Evolutionary conservation across 345 rosid genomes (phyloP), one percentile per base, ranked within the genome.

Genomic region (Conringia planisiliqua): DNA sequence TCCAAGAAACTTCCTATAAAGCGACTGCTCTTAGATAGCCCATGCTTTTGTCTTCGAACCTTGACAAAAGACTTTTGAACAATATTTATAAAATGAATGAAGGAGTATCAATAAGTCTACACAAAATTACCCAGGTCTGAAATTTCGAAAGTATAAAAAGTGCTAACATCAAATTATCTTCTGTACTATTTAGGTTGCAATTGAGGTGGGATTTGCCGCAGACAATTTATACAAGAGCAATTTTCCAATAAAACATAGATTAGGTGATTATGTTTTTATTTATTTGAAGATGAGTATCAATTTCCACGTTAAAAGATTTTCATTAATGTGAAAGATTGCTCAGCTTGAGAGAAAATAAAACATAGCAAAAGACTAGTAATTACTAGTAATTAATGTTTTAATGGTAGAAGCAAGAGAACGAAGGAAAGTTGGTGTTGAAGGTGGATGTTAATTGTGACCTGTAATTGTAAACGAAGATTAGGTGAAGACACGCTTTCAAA

Each of bases 1-100:
- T 74, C 78, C 26, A 39, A 66, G 73, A 68, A 75, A 75, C 79
- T 75, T 67, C 79, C 62, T 1, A 20, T 10, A 60, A 6, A 50
- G 20, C 68, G 62, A 67, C 32, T 29, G 73, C 52, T 39, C 14
- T 48, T 48, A 46, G 12, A 5, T 44, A 12, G 9, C 59, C 48
- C 2, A 44, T 66, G 59, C 39, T 52, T 16, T 74, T 33, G 55
- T 66, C 35, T 73, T 57, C 39, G 3, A 24, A 24, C 2, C 54
- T 38, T 66, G 73, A 58, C 62, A 7, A 47, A 29, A 48, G 22
- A 29, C 62, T 67, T 74, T 36, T 65, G 44, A 55, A 11, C 36
- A 65, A 8, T 27, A 51, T 29, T 10, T 24, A 33, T 16, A 52
- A 27, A 8, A 27, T 7, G 68, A 43, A 36, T n/a, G 1, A 22